Evolutionary conservation across 768 basidiomycete species (phyloP).

Genomic region (Cytidiella melzeri): DNA sequence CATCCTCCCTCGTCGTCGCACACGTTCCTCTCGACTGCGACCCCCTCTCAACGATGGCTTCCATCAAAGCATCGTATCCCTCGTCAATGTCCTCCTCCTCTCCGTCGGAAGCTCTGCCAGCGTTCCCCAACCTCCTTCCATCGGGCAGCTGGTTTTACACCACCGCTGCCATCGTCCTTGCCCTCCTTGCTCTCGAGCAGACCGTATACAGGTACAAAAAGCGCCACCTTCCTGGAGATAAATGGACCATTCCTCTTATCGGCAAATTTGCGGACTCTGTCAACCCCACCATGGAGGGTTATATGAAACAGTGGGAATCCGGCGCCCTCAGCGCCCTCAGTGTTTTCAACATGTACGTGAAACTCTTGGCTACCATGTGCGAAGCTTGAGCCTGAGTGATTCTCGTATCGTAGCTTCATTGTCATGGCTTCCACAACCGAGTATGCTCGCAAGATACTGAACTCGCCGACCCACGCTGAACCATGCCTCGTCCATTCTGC

Average conservation of each 20-base stretch:
- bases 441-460: slow-evolving; percentile 90
- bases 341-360: slow-evolving; percentile 89
- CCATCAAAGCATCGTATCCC: slow-evolving; percentile 41
- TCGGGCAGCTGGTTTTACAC: slow-evolving; percentile 55
- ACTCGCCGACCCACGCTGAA: slow-evolving; percentile 88
- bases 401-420: slow-evolving; percentile 73
- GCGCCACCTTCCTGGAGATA: slow-evolving; percentile 74
- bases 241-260: slow-evolving; percentile 96
- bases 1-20: slow-evolving; percentile 27
- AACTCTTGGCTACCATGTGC: neutral
- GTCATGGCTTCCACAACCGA: slow-evolving; percentile 97
- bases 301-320: slow-evolving; percentile 88
- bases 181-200: slow-evolving; percentile 84
- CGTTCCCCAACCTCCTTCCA: slow-evolving; percentile 25
- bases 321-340: slow-evolving; percentile 85
- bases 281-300: slow-evolving; percentile 86
- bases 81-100: slow-evolving; percentile 22
- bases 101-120: slow-evolving; percentile 16
- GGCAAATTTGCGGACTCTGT: slow-evolving; percentile 93
- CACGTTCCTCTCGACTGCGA: slow-evolving; percentile 16
- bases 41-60: slow-evolving; percentile 23
- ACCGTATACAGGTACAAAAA: slow-evolving; percentile 87
- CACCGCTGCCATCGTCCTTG: slow-evolving; percentile 56
- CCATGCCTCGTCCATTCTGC: slow-evolving; percentile 93
- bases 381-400: neutral